Evolutionary conservation across 2,329 filamentous ascomycete species (phyloP).

Genomic region (Raffaelea deltoideospora): DNA sequence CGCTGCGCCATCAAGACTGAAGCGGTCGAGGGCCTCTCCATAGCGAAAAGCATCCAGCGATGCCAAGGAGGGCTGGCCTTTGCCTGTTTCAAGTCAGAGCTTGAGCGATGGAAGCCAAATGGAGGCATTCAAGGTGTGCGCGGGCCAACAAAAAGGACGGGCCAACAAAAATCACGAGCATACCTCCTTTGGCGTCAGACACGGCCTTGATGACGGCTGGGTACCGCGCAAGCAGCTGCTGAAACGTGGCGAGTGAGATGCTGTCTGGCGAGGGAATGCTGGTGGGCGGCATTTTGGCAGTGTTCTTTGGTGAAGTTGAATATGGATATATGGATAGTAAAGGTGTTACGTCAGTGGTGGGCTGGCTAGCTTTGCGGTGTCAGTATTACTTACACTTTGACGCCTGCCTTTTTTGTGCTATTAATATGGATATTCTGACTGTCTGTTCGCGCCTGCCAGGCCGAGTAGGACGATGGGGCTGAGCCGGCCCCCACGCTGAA

Average conservation of each 20-base stretch:
- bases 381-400: no score
- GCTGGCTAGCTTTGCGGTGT: no score
- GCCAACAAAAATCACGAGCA: slow-evolving; percentile 8
- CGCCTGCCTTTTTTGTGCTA: no score
- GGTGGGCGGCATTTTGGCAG: neutral
- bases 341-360: neutral
- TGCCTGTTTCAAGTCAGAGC: no score
- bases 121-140: neutral
- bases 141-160: neutral
- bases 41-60: slow-evolving; percentile 49
- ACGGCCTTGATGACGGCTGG: slow-evolving; percentile 25
- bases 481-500: no score
- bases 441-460: no score
- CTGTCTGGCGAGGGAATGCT: neutral
- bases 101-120: slow-evolving; percentile 22
- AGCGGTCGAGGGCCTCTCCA: slow-evolving; percentile 30
- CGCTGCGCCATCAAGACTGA: slow-evolving; percentile 20
- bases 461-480: no score
- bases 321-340: neutral
- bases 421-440: no score
- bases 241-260: slow-evolving; percentile 4
- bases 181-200: slow-evolving; percentile 29
- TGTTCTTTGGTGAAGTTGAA: no score
- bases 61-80: slow-evolving; percentile 33
- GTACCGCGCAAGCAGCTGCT: slow-evolving; percentile 2